These are phyloP conservation scores for Pelargonium cotyledonis DNA, from an alignment of 441 rosid genomes.

Conservation along the genomic window DNA sequence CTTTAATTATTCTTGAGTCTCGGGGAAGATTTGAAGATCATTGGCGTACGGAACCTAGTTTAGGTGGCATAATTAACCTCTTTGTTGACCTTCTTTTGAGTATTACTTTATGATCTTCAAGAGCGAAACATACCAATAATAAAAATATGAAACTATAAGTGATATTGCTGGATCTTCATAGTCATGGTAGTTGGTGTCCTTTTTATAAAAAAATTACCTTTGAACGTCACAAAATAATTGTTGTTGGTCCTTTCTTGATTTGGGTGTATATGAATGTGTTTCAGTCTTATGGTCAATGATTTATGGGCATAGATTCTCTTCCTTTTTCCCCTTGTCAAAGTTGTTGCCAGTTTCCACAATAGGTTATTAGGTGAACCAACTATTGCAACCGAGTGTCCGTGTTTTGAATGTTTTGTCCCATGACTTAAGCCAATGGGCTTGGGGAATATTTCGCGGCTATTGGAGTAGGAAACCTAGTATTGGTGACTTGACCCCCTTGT, in stretches of 20 bases:
- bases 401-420: too few relatives aligned
- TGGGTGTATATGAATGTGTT: too few relatives aligned
- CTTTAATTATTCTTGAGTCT: too few relatives aligned
- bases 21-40: not conserved
- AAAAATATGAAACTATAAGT: not conserved
- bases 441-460: not conserved
- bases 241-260: not conserved
- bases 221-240: not conserved
- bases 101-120: not conserved
- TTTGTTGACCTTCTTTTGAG: not conserved
- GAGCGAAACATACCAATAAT: not conserved
- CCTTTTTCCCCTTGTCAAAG: not conserved
- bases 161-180: not conserved
- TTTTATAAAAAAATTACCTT: too few relatives aligned
- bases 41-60: not conserved
- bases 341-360: not conserved
- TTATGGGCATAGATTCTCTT: not conserved
- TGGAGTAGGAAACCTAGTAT: not conserved
- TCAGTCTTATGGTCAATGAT: too few relatives aligned
- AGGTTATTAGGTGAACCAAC: too few relatives aligned
- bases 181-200: not conserved
- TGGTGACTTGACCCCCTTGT: not conserved
- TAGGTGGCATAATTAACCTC: not conserved
- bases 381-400: too few relatives aligned
- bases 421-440: too few relatives aligned